phyloP scores from a whole-genome alignment of 2,329 filamentous ascomycete genomes.

The Botryosphaeria agaves region DNA sequence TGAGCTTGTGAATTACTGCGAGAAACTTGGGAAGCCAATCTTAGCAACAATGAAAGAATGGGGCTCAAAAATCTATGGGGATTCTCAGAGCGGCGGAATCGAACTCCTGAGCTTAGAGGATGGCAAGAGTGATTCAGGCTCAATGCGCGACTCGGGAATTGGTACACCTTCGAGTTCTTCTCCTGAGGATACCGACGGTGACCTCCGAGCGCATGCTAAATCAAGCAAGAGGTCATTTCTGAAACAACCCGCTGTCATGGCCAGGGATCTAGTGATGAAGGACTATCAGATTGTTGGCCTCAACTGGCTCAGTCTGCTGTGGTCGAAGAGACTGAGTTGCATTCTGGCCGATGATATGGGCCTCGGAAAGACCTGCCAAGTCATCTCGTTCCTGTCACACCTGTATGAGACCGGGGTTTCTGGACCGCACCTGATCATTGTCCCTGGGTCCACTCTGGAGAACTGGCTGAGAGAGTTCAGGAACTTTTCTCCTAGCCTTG shows the following conservation, averaged over 20 bases:
- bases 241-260: constrained; percentile 63
- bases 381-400: constrained; percentile 80
- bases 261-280: constrained; percentile 60
- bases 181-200: constrained; percentile 13
- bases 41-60: constrained; percentile 47
- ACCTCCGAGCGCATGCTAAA: constrained; percentile 26
- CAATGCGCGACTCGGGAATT: constrained; percentile 46
- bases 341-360: constrained; percentile 98
- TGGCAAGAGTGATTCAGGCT: constrained; percentile 16
- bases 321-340: constrained; percentile 61
- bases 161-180: constrained; percentile 37
- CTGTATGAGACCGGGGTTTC: constrained; percentile 49
- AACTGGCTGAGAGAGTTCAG: constrained; percentile 91
- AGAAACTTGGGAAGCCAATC: constrained; percentile 51
- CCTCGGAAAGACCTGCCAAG: constrained; percentile 84
- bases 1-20: constrained; percentile 59
- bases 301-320: constrained; percentile 84
- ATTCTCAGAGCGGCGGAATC: constrained; percentile 41
- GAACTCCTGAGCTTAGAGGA: constrained; percentile 38
- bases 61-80: constrained; percentile 48
- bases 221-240: constrained; percentile 23
- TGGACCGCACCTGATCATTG: constrained; percentile 72
- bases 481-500: constrained; percentile 63
- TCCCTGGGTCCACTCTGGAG: constrained; percentile 82
- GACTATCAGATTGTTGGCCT: constrained; percentile 88